These are phyloP conservation scores for Eragrostis curvula DNA, from an alignment of 176 grass and related monocot genomes.

Conservation along the genomic window DNA sequence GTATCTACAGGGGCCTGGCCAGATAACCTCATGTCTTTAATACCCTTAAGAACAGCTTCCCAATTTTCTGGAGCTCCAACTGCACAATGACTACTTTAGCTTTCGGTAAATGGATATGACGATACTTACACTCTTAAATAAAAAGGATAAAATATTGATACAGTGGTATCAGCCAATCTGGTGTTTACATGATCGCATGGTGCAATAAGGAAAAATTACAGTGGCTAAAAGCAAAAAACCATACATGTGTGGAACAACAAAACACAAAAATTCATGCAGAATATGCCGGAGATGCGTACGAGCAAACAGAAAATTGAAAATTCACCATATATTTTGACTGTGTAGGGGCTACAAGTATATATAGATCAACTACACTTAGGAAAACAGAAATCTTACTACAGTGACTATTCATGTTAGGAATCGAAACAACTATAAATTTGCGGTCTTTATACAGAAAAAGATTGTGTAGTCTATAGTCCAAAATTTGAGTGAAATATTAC, in stretches of 20 bases:
- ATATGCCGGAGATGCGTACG: not conserved
- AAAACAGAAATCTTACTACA: constrained; percentile 6
- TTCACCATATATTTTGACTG: not conserved
- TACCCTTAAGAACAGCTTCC: constrained; percentile 77
- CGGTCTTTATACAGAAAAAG: not conserved
- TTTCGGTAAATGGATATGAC: not conserved
- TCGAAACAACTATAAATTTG: not conserved
- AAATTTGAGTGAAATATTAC: not conserved
- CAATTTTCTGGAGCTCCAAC: constrained; percentile 71
- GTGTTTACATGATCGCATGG: not conserved
- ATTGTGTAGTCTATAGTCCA: not conserved
- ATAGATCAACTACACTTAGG: not conserved
- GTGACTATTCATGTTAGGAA: constrained; percentile 10
- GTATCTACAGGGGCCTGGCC: constrained; percentile 88
- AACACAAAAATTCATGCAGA: not conserved
- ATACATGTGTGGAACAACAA: not conserved
- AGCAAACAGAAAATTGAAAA: constrained; percentile 4
- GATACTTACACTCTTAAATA: constrained; percentile 9
- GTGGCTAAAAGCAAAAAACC: not conserved
- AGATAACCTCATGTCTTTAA: constrained; percentile 84
- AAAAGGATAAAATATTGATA: constrained; percentile 12
- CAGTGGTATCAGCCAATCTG: not conserved
- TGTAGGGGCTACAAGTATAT: not conserved
- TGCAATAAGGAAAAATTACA: constrained; percentile 1
- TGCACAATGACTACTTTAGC: constrained; percentile 40